Conservation (phyloP, 2,329 filamentous ascomycete species). For the Hymenoscyphus linearis region DNA sequence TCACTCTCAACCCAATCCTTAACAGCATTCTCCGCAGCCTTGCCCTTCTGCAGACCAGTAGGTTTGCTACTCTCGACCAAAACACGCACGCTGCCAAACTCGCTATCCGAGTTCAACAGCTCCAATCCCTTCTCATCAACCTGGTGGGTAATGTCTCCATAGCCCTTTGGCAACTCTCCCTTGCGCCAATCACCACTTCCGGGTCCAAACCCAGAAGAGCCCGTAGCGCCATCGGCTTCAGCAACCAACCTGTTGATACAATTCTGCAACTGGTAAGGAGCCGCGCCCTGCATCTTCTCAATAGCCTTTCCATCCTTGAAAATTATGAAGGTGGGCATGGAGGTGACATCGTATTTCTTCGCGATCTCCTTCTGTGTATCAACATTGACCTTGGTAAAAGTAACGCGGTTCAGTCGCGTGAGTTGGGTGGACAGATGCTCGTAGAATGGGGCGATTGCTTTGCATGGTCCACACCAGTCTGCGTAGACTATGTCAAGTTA, state of each 20-base stretch:
- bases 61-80: constrained; percentile 70
- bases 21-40: constrained; percentile 40
- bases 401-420: constrained; percentile 66
- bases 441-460: constrained; percentile 76
- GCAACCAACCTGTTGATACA: constrained; percentile 65
- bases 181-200: constrained; percentile 62
- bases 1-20: constrained; percentile 94
- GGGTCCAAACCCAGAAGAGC: constrained; percentile 29
- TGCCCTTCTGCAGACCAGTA: constrained; percentile 53
- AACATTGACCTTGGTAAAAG: constrained; percentile 83
- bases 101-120: constrained; percentile 78
- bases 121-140: constrained; percentile 77
- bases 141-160: constrained; percentile 75
- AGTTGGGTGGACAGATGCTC: constrained; percentile 68
- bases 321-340: constrained; percentile 86
- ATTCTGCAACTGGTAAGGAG: constrained; percentile 63
- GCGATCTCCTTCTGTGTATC: constrained; percentile 72
- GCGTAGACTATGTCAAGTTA: constrained; percentile 63
- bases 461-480: constrained; percentile 81
- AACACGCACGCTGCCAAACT: constrained; percentile 65
- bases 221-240: constrained; percentile 49
- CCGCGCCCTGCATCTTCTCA: constrained; percentile 68
- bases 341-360: constrained; percentile 64
- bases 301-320: constrained; percentile 67
- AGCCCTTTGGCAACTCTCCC: constrained; percentile 70